phyloP scores from a whole-genome alignment of 495 filamentous ascomycete species.

The Xylaria venustula region DNA sequence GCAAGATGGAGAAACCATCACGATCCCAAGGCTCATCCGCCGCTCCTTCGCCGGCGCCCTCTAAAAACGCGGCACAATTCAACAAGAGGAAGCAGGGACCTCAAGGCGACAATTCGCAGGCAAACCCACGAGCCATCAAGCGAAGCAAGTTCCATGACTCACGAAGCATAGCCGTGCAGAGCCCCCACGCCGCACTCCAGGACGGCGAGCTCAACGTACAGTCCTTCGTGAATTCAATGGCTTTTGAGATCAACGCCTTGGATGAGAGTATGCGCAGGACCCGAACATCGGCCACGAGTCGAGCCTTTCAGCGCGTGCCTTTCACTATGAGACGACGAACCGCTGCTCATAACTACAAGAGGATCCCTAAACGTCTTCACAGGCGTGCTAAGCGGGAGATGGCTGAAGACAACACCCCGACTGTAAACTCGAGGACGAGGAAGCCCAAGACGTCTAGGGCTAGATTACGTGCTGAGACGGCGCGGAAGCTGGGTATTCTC shows the following conservation, averaged over 20 bases:
- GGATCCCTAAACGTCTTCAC: constrained; percentile 77
- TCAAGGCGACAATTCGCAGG: constrained; percentile 30
- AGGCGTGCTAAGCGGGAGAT: constrained; percentile 75
- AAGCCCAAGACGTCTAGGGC: constrained; percentile 65
- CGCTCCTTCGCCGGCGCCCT: not conserved
- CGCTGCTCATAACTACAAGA: constrained; percentile 91
- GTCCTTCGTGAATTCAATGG: constrained; percentile 76
- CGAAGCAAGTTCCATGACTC: constrained; percentile 68
- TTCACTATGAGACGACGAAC: constrained; percentile 80
- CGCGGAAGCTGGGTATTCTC: constrained; percentile 66
- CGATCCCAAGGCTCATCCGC: not conserved
- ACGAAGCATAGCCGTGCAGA: constrained; percentile 70
- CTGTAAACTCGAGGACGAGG: constrained; percentile 66
- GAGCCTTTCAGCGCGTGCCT: constrained; percentile 89
- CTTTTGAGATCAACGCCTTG: constrained; percentile 85
- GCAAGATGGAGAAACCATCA: constrained; percentile 11
- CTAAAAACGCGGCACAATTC: not conserved
- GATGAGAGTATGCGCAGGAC: constrained; percentile 74
- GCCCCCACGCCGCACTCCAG: constrained; percentile 65
- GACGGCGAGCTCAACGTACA: constrained; percentile 77
- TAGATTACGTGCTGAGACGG: constrained; percentile 79
- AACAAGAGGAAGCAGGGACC: constrained; percentile 25
- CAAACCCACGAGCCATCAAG: constrained; percentile 43
- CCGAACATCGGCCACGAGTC: constrained; percentile 61
- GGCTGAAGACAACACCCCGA: constrained; percentile 89